Evolutionary conservation across 2,329 filamentous ascomycete genomes (phyloP), one percentile per base, ranked within the genome.

Genomic region (Calcarisporium arbuscula): DNA sequence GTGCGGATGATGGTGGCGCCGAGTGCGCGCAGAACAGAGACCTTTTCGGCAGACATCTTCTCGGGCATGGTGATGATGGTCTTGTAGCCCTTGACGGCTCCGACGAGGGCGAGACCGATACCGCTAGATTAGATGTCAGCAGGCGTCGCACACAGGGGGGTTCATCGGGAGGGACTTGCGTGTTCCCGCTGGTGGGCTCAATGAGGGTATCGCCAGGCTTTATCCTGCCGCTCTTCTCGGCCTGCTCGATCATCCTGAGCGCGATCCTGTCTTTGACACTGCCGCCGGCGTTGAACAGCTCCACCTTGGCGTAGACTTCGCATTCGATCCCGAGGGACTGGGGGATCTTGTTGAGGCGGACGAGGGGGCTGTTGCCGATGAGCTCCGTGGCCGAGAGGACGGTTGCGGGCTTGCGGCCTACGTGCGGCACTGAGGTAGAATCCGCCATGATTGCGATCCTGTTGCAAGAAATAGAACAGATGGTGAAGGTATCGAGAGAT

Each of bases 31-130:
- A 98, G 74, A 19, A 98, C 92, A 3, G 90, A 84, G 25, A 98
- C 92, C 65, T 98, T 98, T 65, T 98, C 92, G 30, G 88, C 85
- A 2, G 88, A 95, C 92, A 98, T 98, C 72, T 98, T 98, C 67
- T 98, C 92, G 33, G 92, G 92, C 29, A 98, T 77, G 9, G 92
- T 98, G 61, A 98, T 98, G 64, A 98, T 96, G 26, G 89, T 94
- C 64, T 90, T 90, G 73, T 96, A 98, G 47, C 89, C 90, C 69
- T 95, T 96, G 54, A 98, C 85, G 12, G 92, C 92, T 38, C 79
- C 90, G 14, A 96, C 90, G 21, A 98, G 78, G 19, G 92, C 92
- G 26, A 98, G 73, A 16, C 92, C 92, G 47, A 98, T 98, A 47
- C 92, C 92, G 38, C 68, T 72, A 34, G 3, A 14, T 19, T 12